These are phyloP conservation scores for Floccularia luteovirens DNA, from an alignment of 768 basidiomycete species.

Conservation along the genomic window DNA sequence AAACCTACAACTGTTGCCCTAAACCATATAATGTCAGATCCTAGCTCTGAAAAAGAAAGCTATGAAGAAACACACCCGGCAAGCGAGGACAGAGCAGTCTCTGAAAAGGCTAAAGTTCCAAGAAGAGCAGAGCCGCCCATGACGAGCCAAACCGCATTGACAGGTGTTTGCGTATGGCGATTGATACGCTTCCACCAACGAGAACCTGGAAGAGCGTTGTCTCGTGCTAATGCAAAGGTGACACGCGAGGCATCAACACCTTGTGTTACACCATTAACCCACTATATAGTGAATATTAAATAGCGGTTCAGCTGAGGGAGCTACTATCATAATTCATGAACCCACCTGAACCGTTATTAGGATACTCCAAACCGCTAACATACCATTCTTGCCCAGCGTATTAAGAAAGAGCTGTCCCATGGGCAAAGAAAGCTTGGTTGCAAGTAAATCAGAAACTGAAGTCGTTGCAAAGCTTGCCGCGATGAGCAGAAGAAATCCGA, in stretches of 20 bases:
- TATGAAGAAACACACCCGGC: slow-evolving; percentile 17
- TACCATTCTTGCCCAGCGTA: slow-evolving; percentile 48
- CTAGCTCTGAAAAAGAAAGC: background rate
- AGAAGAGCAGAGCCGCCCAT: slow-evolving; percentile 19
- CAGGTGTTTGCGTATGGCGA: slow-evolving; percentile 20
- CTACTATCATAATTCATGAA: background rate
- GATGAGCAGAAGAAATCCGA: slow-evolving; percentile 49
- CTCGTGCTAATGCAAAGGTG: slow-evolving; percentile 51
- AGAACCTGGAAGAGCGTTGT: slow-evolving; percentile 28
- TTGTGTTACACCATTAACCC: slow-evolving; percentile 57
- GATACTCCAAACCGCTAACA: slow-evolving; percentile 54
- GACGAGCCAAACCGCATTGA: slow-evolving; percentile 35
- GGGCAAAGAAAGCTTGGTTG: slow-evolving; percentile 38
- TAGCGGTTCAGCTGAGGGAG: background rate
- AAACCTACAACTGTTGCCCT: slow-evolving; percentile 24
- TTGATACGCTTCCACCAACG: slow-evolving; percentile 27
- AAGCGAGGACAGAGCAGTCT: slow-evolving; percentile 20
- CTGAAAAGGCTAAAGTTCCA: slow-evolving; percentile 24
- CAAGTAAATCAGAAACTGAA: slow-evolving; percentile 39
- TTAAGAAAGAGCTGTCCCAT: slow-evolving; percentile 57
- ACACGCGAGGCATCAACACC: slow-evolving; percentile 61
- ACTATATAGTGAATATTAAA: slow-evolving; percentile 21
- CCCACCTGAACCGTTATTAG: slow-evolving; percentile 34
- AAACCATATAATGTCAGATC: background rate
- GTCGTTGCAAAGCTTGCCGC: slow-evolving; percentile 49